Evolutionary conservation across 495 filamentous ascomycete genomes (phyloP).

Genomic region (Glutinoglossum americanum): DNA sequence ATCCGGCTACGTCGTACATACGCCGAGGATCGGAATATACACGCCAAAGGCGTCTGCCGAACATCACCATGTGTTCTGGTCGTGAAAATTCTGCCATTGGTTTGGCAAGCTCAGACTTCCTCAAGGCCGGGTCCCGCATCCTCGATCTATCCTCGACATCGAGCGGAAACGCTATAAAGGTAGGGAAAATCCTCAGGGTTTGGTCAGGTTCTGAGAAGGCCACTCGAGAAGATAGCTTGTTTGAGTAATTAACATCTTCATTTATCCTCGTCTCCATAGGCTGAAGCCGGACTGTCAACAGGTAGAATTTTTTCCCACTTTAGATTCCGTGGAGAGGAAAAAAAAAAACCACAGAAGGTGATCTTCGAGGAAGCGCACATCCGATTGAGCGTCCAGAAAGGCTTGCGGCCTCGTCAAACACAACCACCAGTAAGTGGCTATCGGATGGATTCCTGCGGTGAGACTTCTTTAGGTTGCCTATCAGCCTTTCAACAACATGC

Average conservation of each 20-base stretch:
- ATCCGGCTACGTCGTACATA: not conserved
- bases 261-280: not conserved
- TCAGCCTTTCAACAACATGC: not conserved
- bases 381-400: not conserved
- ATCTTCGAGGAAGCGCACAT: not conserved
- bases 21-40: not conserved
- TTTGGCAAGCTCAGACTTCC: not conserved
- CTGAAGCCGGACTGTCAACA: not conserved
- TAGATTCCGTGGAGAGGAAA: not conserved
- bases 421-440: not conserved
- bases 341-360: not conserved
- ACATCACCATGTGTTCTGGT: not conserved
- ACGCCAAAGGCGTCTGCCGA: not conserved
- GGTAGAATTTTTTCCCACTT: slow-evolving; percentile 1
- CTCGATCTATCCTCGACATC: not conserved
- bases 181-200: not conserved
- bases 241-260: not conserved
- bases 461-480: not conserved
- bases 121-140: not conserved
- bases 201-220: not conserved
- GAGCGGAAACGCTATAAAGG: not conserved
- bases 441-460: not conserved
- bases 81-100: not conserved
- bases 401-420: not conserved
- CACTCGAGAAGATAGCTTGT: not conserved